phyloP scores from a whole-genome alignment of 1,139 yeast species.

The Saccharomyces hybrid region DNA sequence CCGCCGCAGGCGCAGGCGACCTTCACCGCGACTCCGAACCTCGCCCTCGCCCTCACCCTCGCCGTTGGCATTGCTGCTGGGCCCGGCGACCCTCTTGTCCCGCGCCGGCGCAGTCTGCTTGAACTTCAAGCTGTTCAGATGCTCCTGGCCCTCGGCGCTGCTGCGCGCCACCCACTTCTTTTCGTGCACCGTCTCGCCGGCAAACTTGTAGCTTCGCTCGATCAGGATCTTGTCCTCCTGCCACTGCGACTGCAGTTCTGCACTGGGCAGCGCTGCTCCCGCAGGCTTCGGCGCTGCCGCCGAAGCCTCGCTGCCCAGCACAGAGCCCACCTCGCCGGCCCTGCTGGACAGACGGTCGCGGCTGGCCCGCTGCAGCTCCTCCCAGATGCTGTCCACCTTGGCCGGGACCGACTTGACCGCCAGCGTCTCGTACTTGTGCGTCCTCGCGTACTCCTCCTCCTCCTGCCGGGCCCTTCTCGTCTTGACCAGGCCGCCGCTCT shows the following conservation, averaged over 20 bases:
- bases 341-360: constrained; percentile 18
- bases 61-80: no score
- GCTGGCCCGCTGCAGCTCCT: constrained; percentile 31
- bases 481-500: constrained; percentile 47
- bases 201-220: constrained; percentile 75
- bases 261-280: constrained; percentile 5
- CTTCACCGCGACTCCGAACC: not conserved
- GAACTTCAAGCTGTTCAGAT: constrained; percentile 47
- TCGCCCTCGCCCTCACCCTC: not conserved
- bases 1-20: constrained; percentile 25
- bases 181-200: constrained; percentile 75
- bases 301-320: constrained; percentile 12
- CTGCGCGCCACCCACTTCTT: constrained; percentile 65
- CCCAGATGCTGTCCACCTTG: constrained; percentile 45
- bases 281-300: not conserved
- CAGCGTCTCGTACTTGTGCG: constrained; percentile 24
- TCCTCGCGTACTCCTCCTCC: constrained; percentile 33
- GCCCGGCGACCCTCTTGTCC: no score
- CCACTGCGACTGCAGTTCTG: constrained; percentile 9
- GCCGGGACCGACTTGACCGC: constrained; percentile 22
- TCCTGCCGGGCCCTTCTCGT: constrained; percentile 47
- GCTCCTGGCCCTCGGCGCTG: constrained; percentile 85
- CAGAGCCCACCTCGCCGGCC: constrained; percentile 19
- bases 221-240: constrained; percentile 55
- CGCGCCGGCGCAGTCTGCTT: constrained; percentile 31